Evolutionary conservation across 345 rosid genomes (phyloP).

Genomic region (Citrus sp.): DNA sequence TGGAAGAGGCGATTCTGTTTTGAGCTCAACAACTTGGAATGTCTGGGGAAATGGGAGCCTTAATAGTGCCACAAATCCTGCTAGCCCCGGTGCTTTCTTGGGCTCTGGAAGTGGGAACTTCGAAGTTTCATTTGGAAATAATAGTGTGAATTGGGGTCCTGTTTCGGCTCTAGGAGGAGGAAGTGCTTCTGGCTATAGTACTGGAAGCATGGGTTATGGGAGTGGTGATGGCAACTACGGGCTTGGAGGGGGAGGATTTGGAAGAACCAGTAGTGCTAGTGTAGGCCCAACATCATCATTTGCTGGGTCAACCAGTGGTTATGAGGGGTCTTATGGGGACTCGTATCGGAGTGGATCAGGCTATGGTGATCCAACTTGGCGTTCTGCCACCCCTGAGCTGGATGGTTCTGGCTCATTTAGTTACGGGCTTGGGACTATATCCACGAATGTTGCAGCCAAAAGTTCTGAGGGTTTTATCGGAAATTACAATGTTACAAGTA

Average conservation of each 20-base stretch:
- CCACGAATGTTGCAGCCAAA: constrained; percentile 57
- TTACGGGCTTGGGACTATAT: constrained; percentile 60
- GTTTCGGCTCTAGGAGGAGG: constrained; percentile 44
- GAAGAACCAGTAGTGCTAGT: constrained; percentile 49
- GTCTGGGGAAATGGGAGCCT: constrained; percentile 82
- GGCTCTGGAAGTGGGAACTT: constrained; percentile 54
- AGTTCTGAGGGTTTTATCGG: constrained; percentile 70
- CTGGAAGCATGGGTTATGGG: constrained; percentile 35
- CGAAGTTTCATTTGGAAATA: constrained; percentile 63
- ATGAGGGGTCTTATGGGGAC: constrained; percentile 65
- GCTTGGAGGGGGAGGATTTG: constrained; percentile 47
- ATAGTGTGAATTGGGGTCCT: constrained; percentile 68
- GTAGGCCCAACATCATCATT: constrained; percentile 56
- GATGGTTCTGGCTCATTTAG: constrained; percentile 63
- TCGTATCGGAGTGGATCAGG: constrained; percentile 54
- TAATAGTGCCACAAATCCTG: constrained; percentile 34
- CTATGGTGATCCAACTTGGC: constrained; percentile 81
- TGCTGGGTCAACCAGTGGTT: constrained; percentile 47
- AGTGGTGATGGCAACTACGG: constrained; percentile 40
- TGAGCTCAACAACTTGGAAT: constrained; percentile 54
- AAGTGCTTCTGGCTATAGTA: constrained; percentile 31
- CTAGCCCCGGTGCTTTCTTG: constrained; percentile 42
- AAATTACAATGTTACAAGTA: constrained; percentile 65
- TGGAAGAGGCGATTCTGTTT: constrained; percentile 56
- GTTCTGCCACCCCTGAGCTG: constrained; percentile 55